These are phyloP conservation scores for Tetrahymena malaccensis DNA, from an alignment of 73 alveolate species.

Conservation along the genomic window DNA sequence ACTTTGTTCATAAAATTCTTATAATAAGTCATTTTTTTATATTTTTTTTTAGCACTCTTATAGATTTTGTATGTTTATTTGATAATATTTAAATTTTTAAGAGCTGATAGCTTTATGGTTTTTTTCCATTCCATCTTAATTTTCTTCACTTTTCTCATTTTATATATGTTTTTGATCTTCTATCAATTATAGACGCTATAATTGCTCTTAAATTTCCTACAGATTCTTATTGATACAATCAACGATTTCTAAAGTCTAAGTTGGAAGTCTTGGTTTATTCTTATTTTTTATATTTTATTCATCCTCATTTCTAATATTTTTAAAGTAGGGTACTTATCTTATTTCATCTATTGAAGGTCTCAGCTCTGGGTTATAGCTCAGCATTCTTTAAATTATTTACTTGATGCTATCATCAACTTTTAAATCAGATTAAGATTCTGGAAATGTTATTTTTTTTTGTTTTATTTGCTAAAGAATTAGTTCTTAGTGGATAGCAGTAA, in stretches of 20 bases:
- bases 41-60: no score
- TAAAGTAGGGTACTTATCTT: background rate
- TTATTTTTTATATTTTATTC: no score
- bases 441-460: background rate
- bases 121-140: background rate
- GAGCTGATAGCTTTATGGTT: background rate
- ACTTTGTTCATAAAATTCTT: background rate
- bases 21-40: no score
- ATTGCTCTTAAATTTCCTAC: background rate
- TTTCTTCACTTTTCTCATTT: background rate
- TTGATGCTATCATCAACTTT: background rate
- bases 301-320: background rate
- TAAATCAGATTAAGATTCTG: background rate
- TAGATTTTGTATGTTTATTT: background rate
- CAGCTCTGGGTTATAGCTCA: background rate
- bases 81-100: background rate
- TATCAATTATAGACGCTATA: no score
- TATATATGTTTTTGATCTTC: no score
- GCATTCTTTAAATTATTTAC: background rate
- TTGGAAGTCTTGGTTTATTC: background rate
- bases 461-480: background rate
- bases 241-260: background rate
- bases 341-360: background rate
- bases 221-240: background rate
- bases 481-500: background rate